Conservation (phyloP, 2,329 filamentous ascomycete genomes). For the Paecilomyces niveus region DNA sequence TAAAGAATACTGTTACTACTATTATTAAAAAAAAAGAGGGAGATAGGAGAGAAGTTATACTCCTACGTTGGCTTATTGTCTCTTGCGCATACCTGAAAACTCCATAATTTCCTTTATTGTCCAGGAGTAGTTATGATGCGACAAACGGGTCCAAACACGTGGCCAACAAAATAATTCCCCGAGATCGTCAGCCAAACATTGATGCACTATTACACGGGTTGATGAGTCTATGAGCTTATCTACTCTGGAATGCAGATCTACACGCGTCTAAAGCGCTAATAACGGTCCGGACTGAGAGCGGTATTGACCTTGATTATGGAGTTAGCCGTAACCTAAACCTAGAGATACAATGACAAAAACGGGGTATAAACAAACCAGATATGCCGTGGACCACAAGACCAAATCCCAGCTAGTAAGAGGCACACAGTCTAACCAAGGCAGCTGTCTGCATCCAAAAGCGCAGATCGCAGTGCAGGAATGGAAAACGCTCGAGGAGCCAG, state of each 20-base stretch:
- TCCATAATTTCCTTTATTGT: too few relatives aligned
- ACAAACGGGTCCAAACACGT: neutral
- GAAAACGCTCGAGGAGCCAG: neutral
- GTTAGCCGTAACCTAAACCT: neutral
- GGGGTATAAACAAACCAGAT: neutral
- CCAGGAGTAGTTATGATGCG: too few relatives aligned
- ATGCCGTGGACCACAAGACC: neutral
- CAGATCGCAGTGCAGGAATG: neutral
- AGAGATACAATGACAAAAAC: neutral
- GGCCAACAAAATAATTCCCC: neutral
- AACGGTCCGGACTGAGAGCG: neutral
- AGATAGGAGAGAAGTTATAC: too few relatives aligned
- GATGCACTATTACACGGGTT: neutral
- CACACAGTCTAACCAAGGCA: neutral
- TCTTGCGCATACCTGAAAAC: too few relatives aligned
- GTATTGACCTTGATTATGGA: neutral
- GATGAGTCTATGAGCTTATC: neutral
- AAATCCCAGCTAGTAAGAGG: neutral
- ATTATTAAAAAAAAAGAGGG: too few relatives aligned
- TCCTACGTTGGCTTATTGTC: too few relatives aligned
- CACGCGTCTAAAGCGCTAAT: neutral
- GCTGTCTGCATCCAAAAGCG: neutral
- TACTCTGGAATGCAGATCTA: neutral
- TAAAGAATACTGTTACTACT: too few relatives aligned
- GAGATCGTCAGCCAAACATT: neutral